Evolutionary conservation across 371 early-diverging fungal species (phyloP).

Genomic region (Zancudomyces culisetae): DNA sequence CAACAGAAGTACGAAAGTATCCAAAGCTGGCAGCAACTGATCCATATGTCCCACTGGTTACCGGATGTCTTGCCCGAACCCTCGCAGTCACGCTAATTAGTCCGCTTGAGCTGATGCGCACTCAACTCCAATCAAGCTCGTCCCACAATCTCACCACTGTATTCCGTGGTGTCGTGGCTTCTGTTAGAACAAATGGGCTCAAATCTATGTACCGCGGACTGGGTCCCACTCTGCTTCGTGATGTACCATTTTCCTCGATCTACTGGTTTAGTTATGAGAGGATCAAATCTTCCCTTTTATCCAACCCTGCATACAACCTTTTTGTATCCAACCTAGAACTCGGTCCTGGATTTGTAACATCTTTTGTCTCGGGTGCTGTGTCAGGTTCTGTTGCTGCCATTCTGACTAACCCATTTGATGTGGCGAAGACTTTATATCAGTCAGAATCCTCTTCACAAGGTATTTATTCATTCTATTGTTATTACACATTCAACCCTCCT

Average conservation of each 20-base stretch:
- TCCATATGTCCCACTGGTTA: slow-evolving; percentile 46
- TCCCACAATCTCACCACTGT: slow-evolving; percentile 31
- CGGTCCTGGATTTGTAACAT: neutral
- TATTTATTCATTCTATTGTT: neutral
- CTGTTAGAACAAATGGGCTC: slow-evolving; percentile 38
- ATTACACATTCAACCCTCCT: neutral
- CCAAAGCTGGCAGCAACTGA: slow-evolving; percentile 11
- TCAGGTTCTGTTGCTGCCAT: slow-evolving; percentile 70
- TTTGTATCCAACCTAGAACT: slow-evolving; percentile 9
- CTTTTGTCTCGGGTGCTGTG: slow-evolving; percentile 37
- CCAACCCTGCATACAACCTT: neutral
- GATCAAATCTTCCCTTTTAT: slow-evolving; percentile 6
- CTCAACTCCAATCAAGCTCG: slow-evolving; percentile 59
- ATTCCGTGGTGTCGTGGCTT: slow-evolving; percentile 33
- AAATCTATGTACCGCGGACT: slow-evolving; percentile 70
- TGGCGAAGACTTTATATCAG: slow-evolving; percentile 68
- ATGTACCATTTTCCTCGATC: slow-evolving; percentile 82
- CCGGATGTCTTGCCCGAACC: slow-evolving; percentile 60
- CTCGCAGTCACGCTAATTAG: slow-evolving; percentile 62
- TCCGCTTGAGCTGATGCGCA: slow-evolving; percentile 77
- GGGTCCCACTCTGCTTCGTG: slow-evolving; percentile 79
- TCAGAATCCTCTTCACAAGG: neutral
- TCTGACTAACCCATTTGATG: slow-evolving; percentile 87
- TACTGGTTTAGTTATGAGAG: slow-evolving; percentile 86
- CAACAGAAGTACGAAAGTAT: slow-evolving; percentile 9